Percentiles rank a stretch among this genome's conserved stretches.
Conservation (phyloP, 192 early-diverging fungal species). For the Dissophora globulifera region DNA sequence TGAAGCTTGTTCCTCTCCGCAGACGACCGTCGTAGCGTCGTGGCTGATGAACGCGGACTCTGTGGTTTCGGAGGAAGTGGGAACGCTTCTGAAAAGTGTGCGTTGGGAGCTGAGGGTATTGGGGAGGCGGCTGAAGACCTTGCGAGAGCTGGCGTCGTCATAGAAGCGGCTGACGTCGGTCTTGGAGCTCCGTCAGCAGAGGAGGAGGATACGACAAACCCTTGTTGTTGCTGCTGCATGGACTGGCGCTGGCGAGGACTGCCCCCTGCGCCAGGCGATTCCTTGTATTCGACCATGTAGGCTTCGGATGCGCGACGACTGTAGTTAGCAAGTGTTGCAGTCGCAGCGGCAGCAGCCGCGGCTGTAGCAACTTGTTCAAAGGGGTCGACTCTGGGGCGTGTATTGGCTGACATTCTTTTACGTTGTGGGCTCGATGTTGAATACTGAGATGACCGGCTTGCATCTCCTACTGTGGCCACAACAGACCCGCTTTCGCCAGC, state of each 20-base stretch:
- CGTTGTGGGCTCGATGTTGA: no score
- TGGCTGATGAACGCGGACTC: background rate
- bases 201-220: background rate
- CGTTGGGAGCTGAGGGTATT: background rate
- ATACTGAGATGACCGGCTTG: no score
- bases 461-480: no score
- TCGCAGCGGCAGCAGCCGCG: no score
- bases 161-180: background rate
- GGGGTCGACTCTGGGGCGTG: no score
- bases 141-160: background rate
- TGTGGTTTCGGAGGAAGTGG: constrained; percentile 13
- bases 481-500: no score
- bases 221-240: background rate
- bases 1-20: background rate
- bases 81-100: constrained; percentile 6
- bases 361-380: no score
- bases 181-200: no score
- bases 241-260: background rate
- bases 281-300: background rate
- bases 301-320: background rate
- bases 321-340: background rate
- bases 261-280: no score
- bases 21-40: background rate
- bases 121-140: background rate
- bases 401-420: no score